Evolutionary conservation across 2,329 filamentous ascomycete species (phyloP), one percentile per base, ranked within the genome.

Genomic region (Pyrenophora tritici-repentis): DNA sequence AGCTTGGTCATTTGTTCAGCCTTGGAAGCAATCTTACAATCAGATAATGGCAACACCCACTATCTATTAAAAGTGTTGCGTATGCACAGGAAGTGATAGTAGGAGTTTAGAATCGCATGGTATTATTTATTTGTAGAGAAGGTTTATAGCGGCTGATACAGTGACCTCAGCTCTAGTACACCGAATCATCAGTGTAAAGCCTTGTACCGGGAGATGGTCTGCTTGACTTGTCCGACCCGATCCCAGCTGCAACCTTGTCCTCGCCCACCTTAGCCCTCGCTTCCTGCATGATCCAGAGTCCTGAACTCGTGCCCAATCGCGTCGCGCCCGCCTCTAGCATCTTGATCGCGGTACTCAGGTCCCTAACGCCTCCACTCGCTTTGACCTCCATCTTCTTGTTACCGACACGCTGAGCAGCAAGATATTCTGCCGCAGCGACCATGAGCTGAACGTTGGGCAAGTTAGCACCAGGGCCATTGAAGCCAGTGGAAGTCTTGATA

Each of bases 401-500:
- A 42, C 63, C 55, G 3, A 66, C 48, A 7, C 61, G 57, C 59
- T 56, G 67, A 56, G 48, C 73, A 22, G 60, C 74, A n/a, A 81
- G 60, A 31, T 70, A 70, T 57, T 79, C 75, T 9, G 78, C 78
- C 3, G 76, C 76, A 8, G 75, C 74, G 10, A 76, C 74, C 83
- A 86, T 86, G 22, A 83, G 64, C 41, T 75, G 70, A 18, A 86
- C 81, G 59, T 83, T 72, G 43, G 81, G 76, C 13, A 78, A 71
- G 31, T 65, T 79, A 0, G 83, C 83, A 7, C 83, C 82, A 1
- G 74, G 72, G 0, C 83, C 83, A 42, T 79, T 77, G 67, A 84
- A 85, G 1, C 83, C 83, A 1, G 83, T 86, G 24, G 78, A 80
- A 0, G 83, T 86, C 72, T 86, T 86, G 54, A 86, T 79, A 55